Base-by-base conservation (phyloP, 78 protist species). In the Guillardia theta region DNA sequence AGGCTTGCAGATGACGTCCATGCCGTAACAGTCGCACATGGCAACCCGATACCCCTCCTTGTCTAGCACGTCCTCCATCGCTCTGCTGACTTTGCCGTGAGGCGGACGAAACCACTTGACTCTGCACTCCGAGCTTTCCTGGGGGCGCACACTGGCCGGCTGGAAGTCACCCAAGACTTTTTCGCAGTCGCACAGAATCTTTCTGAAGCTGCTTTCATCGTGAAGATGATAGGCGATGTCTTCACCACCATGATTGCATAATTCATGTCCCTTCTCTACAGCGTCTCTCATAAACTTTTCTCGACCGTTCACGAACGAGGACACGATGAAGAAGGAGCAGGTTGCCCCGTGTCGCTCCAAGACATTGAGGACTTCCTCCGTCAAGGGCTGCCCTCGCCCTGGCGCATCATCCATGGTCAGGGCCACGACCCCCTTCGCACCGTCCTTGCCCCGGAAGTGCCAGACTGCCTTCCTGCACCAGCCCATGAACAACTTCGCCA, bases 381-480 rank as follows among this genome's bases (percentile, higher is more conserved):
- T 27, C 45, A 70, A 70, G 12, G 87, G 87, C 1, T 36, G 39
- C 47, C 87, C 87, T 70, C 87, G 87, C 9, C 87, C 87, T 24
- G 87, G 87, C n/a, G 87, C 87, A 70, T 70, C 87, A 24, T 70
- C 87, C 27, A 70, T 70, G 0, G 87, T 70, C 45, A 70, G 41
- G 4, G 87, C 87, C n/a, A 70, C 87, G 41, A 37, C n/a, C 0
- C 41, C 87, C 0, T 22, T 27, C 33, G 37, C 87, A 15, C 6
- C 22, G 39, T 70, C 87, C n/a, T n/a, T n/a, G 8, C 87, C 87
- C 15, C 45, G 0, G 87, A 37, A 70, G 44, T 36, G 37, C 45
- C 33, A 70, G 4, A 70, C 41, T 15, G 87, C 41, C 12, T 15
- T 70, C 22, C 1, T 4, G 87, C 87, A 70, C 87, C 87, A 70